Percentiles rank a stretch among this genome's conserved stretches.
Conservation (phyloP, 1,284 basidiomycete genomes). For the Marasmius sp. region DNA sequence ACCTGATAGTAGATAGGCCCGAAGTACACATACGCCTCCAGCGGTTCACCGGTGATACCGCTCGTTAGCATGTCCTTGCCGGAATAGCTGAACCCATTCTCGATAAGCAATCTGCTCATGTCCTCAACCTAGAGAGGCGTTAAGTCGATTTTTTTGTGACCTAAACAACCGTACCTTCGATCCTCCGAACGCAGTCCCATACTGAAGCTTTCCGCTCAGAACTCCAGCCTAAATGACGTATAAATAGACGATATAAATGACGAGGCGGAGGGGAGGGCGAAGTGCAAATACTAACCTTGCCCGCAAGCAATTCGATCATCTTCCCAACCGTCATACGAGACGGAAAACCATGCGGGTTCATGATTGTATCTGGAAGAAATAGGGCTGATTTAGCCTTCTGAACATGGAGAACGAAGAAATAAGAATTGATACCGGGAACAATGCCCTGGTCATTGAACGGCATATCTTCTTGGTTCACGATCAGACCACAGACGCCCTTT, state of each 20-base stretch:
- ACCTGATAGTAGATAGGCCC: slow-evolving; percentile 99
- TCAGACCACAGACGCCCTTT: slow-evolving; percentile 98
- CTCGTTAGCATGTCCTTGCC: slow-evolving; percentile 99
- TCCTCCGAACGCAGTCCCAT: slow-evolving; percentile 96
- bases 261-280: slow-evolving; percentile 3
- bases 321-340: slow-evolving; percentile 99
- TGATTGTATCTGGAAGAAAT: slow-evolving; percentile 81
- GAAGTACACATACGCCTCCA: slow-evolving; percentile 98
- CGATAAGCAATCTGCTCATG: slow-evolving; percentile 94
- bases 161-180: slow-evolving; percentile 65
- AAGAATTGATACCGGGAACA: slow-evolving; percentile 66
- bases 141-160: no score
- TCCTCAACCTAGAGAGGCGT: slow-evolving; percentile 78
- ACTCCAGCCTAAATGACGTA: slow-evolving; percentile 72
- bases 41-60: slow-evolving; percentile 94
- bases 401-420: not conserved
- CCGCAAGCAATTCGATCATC: slow-evolving; percentile 98
- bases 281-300: slow-evolving; percentile 61
- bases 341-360: slow-evolving; percentile 99
- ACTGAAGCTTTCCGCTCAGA: slow-evolving; percentile 82
- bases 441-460: slow-evolving; percentile 99
- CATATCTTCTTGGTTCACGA: slow-evolving; percentile 99
- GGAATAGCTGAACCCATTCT: slow-evolving; percentile 94
- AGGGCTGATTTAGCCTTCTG: not conserved
- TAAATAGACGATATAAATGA: slow-evolving; percentile 4